Evolutionary conservation across 345 rosid genomes (phyloP), one percentile per base, ranked within the genome.

Genomic region (Corchorus capsularis): DNA sequence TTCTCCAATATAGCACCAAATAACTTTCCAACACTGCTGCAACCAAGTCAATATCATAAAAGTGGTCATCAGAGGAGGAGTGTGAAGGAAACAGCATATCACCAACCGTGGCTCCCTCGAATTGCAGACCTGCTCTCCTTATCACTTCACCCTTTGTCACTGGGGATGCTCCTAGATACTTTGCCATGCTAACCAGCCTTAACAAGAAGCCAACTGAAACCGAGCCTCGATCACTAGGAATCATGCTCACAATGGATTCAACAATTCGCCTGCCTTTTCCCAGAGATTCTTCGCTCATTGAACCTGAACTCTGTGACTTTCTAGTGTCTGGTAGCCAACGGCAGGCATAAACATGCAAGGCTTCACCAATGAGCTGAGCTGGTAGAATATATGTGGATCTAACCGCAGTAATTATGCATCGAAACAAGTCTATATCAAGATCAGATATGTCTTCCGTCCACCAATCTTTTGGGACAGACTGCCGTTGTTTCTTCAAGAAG

Each of bases 361-460:
- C 98, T 79, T 96, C 99, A 5, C 97, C 98, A 35, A 94, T 87
- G 64, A 96, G 97, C 88, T 92, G 96, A 17, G 97, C 86, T 7
- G 91, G 87, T 47, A 92, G 78, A 71, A 77, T 79, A 59, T 84
- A 80, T 9, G 93, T 86, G 68, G 98, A 89, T 86, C 89, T 86
- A 32, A 89, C 81, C 32, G 97, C 86, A 49, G 89, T 85, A 32
- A 92, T 85, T 39, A 92, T 83, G 76, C 94, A 91, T 52, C 96
- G 88, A 79, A 94, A 92, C 32, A 94, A 88, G 84, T 94, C 98
- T 74, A 96, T 79, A 64, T 96, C 97, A 27, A 96, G 97, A 79
- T 92, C 95, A 6, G 97, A 88, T 82, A 92, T 80, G 82, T 96
- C 97, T 75, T 96, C 99, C 1, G 97, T 94, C 98, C 99, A 96